phyloP scores from a whole-genome alignment of 2,329 filamentous ascomycete species.

The Paramyrothecium sp. region DNA sequence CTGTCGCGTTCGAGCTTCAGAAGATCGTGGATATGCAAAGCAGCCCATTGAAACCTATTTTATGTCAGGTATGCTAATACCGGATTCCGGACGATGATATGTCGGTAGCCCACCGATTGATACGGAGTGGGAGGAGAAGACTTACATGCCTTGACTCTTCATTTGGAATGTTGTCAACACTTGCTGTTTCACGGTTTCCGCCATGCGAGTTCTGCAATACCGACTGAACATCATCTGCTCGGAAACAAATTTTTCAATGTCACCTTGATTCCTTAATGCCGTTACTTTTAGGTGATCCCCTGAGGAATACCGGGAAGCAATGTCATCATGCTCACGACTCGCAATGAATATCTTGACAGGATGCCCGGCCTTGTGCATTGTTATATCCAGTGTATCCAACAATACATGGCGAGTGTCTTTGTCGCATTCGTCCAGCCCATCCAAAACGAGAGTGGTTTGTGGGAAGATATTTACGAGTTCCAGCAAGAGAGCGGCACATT shows the following conservation, averaged over 20 bases:
- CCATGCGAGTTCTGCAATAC: conserved; percentile 6
- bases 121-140: too few relatives aligned
- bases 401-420: conserved; percentile 4
- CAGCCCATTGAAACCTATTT: conserved; percentile 17
- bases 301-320: conserved; percentile 3
- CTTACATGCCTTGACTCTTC: conserved; percentile 12
- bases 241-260: conserved; percentile 11
- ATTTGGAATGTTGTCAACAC: conserved; percentile 5
- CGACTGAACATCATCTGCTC: conserved; percentile 2
- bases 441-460: conserved; percentile 9
- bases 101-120: too few relatives aligned
- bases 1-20: conserved; percentile 1
- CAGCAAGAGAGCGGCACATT: conserved; percentile 8
- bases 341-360: conserved; percentile 15
- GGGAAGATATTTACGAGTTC: conserved; percentile 5
- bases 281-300: conserved; percentile 7
- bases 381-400: conserved; percentile 4
- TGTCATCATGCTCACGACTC: conserved; percentile 9
- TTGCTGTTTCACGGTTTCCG: neutral
- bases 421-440: conserved; percentile 15
- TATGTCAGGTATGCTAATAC: neutral
- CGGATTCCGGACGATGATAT: too few relatives aligned
- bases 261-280: conserved; percentile 9
- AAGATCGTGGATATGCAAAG: conserved; percentile 11
- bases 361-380: conserved; percentile 3